These are phyloP conservation scores for Lepiota brunneoincarnata DNA, from an alignment of 768 basidiomycete genomes.

Conservation along the genomic window DNA sequence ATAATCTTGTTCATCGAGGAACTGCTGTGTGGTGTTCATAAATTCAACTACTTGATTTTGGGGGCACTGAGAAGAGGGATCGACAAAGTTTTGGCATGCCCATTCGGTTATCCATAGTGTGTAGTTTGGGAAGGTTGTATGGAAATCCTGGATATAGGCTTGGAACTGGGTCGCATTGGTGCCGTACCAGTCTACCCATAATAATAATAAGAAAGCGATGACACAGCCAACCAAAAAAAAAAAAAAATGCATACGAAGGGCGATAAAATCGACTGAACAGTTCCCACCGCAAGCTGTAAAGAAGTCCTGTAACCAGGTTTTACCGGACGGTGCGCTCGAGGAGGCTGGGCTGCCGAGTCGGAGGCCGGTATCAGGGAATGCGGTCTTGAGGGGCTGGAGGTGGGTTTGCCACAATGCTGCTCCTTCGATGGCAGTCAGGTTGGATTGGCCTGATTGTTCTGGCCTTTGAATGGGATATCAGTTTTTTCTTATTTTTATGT, in stretches of 20 bases:
- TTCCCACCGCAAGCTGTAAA: constrained; percentile 43
- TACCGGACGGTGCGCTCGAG: constrained; percentile 49
- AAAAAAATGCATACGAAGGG: constrained; percentile 39
- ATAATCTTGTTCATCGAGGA: constrained; percentile 50
- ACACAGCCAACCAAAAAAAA: neutral
- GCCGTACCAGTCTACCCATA: constrained; percentile 46
- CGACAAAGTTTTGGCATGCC: constrained; percentile 52
- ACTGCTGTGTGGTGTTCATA: constrained; percentile 49
- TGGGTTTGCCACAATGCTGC: constrained; percentile 50
- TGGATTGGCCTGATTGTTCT: constrained; percentile 41
- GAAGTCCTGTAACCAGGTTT: constrained; percentile 53
- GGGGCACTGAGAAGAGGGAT: constrained; percentile 41
- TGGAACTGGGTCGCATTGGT: constrained; percentile 46
- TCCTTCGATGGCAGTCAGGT: constrained; percentile 45
- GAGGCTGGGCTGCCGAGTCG: constrained; percentile 53
- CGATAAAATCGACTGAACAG: constrained; percentile 58
- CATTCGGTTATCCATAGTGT: constrained; percentile 64
- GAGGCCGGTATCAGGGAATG: constrained; percentile 26
- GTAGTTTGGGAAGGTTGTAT: constrained; percentile 42
- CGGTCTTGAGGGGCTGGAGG: constrained; percentile 45
- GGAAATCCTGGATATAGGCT: constrained; percentile 46
- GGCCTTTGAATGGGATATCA: constrained; percentile 14
- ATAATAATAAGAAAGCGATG: neutral
- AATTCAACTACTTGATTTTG: constrained; percentile 41
- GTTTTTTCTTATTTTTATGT: too few relatives aligned